Conservation (phyloP, 2,329 filamentous ascomycete genomes). For the Colletotrichum chrysophilum region DNA sequence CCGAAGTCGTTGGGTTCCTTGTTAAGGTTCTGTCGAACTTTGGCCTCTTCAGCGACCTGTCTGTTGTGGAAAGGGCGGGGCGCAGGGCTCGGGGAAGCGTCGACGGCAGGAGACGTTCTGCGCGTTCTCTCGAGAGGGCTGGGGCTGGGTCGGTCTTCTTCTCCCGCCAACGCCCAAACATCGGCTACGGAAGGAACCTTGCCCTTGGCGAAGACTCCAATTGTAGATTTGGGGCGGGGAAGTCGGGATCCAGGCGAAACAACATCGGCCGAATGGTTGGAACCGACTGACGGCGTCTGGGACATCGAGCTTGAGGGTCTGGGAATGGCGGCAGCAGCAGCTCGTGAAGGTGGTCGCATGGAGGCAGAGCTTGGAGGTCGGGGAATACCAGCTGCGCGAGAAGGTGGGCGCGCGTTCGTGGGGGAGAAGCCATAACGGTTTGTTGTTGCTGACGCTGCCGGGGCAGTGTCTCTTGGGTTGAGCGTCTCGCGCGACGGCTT, state of each 20-base stretch:
- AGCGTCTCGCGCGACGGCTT: conserved; percentile 25
- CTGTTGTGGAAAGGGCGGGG: conserved; percentile 48
- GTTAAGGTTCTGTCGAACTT: conserved; percentile 30
- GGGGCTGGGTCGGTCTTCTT: conserved; percentile 31
- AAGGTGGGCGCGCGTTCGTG: conserved; percentile 11
- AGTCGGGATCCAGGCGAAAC: conserved; percentile 35
- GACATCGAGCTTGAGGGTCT: conserved; percentile 22
- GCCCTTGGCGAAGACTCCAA: conserved; percentile 20
- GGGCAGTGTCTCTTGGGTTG: neutral
- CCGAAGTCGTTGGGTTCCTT: conserved; percentile 35
- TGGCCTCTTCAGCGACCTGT: conserved; percentile 34
- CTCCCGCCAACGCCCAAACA: conserved; percentile 44
- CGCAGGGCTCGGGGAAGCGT: conserved; percentile 57
- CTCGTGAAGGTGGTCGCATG: conserved; percentile 18
- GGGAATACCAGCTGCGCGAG: conserved; percentile 6
- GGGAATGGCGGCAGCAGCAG: conserved; percentile 23
- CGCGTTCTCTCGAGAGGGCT: conserved; percentile 34
- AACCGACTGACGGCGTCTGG: conserved; percentile 17
- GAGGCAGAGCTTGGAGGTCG: neutral
- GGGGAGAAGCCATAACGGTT: conserved; percentile 22
- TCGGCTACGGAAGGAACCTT: conserved; percentile 44
- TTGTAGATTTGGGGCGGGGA: conserved; percentile 32
- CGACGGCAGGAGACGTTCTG: conserved; percentile 28
- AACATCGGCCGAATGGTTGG: conserved; percentile 14
- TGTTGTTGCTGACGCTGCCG: conserved; percentile 16